These are phyloP conservation scores for Maudiozyma saulgeensis DNA, from an alignment of 805 yeast species.

Conservation along the genomic window DNA sequence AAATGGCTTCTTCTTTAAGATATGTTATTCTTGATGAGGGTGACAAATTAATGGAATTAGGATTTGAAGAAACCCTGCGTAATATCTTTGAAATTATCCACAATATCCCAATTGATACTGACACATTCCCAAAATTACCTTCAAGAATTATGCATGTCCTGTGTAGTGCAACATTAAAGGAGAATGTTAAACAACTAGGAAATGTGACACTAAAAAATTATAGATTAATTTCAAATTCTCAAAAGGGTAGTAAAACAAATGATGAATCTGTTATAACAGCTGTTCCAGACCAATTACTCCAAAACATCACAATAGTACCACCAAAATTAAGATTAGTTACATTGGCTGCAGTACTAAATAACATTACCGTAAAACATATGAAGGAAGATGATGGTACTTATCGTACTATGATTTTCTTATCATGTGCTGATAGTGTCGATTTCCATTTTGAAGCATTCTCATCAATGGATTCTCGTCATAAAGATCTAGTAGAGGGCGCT, in stretches of 20 bases:
- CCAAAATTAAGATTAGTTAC: constrained; percentile 85
- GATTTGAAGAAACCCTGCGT: constrained; percentile 87
- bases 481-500: constrained; percentile 28
- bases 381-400: constrained; percentile 23
- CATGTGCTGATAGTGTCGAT: constrained; percentile 95
- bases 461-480: constrained; percentile 39
- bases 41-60: constrained; percentile 89
- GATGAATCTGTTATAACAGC: constrained; percentile 38
- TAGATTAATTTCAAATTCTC: constrained; percentile 45
- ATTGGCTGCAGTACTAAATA: constrained; percentile 54
- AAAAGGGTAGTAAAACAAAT: constrained; percentile 16
- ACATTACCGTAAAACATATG: constrained; percentile 31
- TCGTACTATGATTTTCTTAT: constrained; percentile 74
- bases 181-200: constrained; percentile 71
- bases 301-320: constrained; percentile 76
- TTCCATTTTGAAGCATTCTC: constrained; percentile 73
- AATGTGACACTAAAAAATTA: constrained; percentile 67
- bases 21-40: constrained; percentile 96
- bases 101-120: constrained; percentile 31
- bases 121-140: constrained; percentile 52
- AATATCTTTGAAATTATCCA: constrained; percentile 59
- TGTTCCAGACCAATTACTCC: constrained; percentile 88
- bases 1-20: constrained; percentile 52
- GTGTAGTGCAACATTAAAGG: constrained; percentile 91
- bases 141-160: constrained; percentile 61